Evolutionary conservation across 2,329 filamentous ascomycete species (phyloP).

Genomic region (Macroventuria anomochaeta): DNA sequence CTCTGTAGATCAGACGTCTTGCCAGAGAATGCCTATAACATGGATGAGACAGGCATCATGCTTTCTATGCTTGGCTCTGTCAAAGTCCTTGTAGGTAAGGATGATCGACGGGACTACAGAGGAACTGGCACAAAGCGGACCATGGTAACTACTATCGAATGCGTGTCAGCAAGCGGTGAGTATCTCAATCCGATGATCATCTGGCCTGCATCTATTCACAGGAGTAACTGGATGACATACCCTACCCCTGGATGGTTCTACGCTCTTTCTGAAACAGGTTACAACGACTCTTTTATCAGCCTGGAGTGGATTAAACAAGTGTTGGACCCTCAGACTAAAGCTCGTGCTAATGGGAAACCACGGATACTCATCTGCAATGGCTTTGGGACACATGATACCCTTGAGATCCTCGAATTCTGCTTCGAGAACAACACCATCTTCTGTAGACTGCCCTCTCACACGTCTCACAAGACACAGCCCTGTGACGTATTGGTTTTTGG

Average conservation of each 20-base stretch:
- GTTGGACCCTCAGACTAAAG: slow-evolving; percentile 46
- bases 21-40: slow-evolving; percentile 23
- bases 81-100: slow-evolving; percentile 29
- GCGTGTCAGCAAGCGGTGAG: slow-evolving; percentile 20
- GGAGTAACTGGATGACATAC: slow-evolving; percentile 11
- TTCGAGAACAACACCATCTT: slow-evolving; percentile 37
- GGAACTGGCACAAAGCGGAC: slow-evolving; percentile 22
- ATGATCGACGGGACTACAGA: slow-evolving; percentile 21
- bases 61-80: slow-evolving; percentile 17
- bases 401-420: slow-evolving; percentile 44
- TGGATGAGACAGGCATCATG: slow-evolving; percentile 23
- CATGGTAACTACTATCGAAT: slow-evolving; percentile 22
- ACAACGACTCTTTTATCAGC: slow-evolving; percentile 44
- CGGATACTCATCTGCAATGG: slow-evolving; percentile 46
- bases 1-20: slow-evolving; percentile 21
- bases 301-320: slow-evolving; percentile 45
- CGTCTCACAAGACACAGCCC: slow-evolving; percentile 24
- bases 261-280: slow-evolving; percentile 22
- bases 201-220: slow-evolving; percentile 22
- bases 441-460: slow-evolving; percentile 18
- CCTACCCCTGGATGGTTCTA: slow-evolving; percentile 26
- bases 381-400: slow-evolving; percentile 46
- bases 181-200: slow-evolving; percentile 22
- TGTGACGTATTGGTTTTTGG: slow-evolving; percentile 18
- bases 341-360: slow-evolving; percentile 37